Conservation (phyloP, 352 stramenopile species). For the Pythium apleroticum region DNA sequence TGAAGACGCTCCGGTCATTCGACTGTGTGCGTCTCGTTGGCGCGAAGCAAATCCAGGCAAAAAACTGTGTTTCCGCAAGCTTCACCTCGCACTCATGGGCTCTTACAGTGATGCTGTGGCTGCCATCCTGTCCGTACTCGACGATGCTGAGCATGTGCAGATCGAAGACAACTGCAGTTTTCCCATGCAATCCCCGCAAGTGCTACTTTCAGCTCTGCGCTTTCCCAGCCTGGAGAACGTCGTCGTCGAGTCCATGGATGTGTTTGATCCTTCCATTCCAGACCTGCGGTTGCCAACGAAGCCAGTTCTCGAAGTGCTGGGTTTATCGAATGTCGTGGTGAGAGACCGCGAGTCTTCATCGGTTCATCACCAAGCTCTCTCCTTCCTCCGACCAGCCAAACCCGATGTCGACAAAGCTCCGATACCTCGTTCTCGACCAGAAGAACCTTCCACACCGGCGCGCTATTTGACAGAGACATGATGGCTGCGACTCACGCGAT, state of each 20-base stretch:
- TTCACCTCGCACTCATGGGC: neutral
- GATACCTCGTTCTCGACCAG: neutral
- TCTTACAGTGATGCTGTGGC: neutral
- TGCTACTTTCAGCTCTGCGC: neutral
- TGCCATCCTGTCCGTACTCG: neutral
- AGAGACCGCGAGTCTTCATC: neutral
- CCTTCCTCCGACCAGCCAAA: too few relatives aligned
- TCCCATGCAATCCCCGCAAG: neutral
- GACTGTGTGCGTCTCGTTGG: neutral
- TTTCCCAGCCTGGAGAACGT: neutral
- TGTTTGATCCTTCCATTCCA: neutral
- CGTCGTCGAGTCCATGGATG: neutral
- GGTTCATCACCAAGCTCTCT: neutral
- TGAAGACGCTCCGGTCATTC: neutral
- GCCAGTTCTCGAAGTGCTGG: neutral
- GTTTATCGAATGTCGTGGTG: neutral
- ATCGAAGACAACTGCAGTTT: neutral
- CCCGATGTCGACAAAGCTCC: neutral
- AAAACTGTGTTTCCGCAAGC: neutral
- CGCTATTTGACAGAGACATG: neutral
- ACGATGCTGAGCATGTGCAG: neutral
- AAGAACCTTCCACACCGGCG: neutral
- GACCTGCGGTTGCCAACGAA: neutral
- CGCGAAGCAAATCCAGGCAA: neutral
- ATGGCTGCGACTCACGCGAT: neutral